Evolutionary conservation across 2,329 filamentous ascomycete species (phyloP).

Genomic region (Nemania bipapillata): DNA sequence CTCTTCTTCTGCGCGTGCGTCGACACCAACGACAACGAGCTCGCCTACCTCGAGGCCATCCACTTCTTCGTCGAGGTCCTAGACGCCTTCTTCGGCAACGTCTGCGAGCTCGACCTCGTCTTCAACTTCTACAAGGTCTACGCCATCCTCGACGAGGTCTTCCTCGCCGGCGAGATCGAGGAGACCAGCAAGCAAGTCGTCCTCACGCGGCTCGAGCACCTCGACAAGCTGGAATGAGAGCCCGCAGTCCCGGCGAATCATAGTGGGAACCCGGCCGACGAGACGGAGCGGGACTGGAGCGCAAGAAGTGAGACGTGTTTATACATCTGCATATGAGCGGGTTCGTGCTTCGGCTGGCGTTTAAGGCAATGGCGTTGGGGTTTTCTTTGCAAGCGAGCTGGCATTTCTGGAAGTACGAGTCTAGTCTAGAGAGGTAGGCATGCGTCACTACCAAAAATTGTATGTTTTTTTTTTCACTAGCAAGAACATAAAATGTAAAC

Average conservation of each 20-base stretch:
- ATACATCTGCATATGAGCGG: constrained; percentile 2
- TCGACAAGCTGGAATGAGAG: constrained; percentile 89
- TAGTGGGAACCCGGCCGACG: neutral
- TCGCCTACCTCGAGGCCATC: constrained; percentile 95
- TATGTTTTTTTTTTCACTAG: neutral
- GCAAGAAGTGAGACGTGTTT: constrained; percentile 1
- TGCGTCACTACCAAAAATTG: constrained; percentile 7
- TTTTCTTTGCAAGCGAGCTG: constrained; percentile 22
- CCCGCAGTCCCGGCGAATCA: neutral
- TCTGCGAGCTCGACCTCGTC: constrained; percentile 94
- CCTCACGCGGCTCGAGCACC: constrained; percentile 88
- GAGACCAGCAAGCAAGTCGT: constrained; percentile 99
- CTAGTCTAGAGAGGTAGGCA: neutral
- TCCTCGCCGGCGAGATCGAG: constrained; percentile 96
- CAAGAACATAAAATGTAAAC: neutral
- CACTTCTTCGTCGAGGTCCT: constrained; percentile 99
- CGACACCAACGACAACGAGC: constrained; percentile 98
- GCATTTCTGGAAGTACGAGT: constrained; percentile 7
- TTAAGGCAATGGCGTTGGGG: constrained; percentile 28
- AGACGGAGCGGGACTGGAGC: neutral
- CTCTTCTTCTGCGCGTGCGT: constrained; percentile 99
- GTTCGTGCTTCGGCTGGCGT: constrained; percentile 27
- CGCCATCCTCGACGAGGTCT: constrained; percentile 97
- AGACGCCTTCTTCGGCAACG: constrained; percentile 98
- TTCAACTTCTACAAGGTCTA: constrained; percentile 91